These are phyloP conservation scores for Kalaharituber pfeilii DNA, from an alignment of 2,329 filamentous ascomycete species.

Conservation along the genomic window DNA sequence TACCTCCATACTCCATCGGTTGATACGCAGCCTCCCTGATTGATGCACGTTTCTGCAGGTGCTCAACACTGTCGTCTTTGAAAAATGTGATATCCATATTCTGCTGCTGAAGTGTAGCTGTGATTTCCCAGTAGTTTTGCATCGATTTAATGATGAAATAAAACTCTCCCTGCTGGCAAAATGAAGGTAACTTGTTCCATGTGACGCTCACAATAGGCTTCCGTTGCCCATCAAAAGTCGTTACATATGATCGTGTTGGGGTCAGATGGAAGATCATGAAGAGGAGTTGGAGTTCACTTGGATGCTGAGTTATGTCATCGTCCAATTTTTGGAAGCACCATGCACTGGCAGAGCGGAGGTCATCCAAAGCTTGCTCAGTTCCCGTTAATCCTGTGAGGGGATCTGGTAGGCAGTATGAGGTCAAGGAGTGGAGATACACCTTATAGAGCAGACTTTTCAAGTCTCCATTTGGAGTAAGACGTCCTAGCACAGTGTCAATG, in stretches of 20 bases:
- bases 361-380: slow-evolving; percentile 36
- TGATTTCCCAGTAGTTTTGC: background rate
- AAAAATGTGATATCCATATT: background rate
- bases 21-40: background rate
- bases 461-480: slow-evolving; percentile 35
- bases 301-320: slow-evolving; percentile 23
- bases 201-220: slow-evolving; percentile 25
- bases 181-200: slow-evolving; percentile 24
- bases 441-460: slow-evolving; percentile 37
- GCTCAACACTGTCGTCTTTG: no score
- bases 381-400: slow-evolving; percentile 35
- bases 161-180: slow-evolving; percentile 33
- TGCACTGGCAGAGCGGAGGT: slow-evolving; percentile 34
- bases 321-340: slow-evolving; percentile 32
- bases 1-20: background rate
- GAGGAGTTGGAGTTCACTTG: slow-evolving; percentile 23
- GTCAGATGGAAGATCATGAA: slow-evolving; percentile 28
- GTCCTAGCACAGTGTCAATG: slow-evolving; percentile 35
- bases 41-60: background rate
- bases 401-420: slow-evolving; percentile 37
- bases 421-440: slow-evolving; percentile 38
- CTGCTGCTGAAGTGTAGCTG: slow-evolving; percentile 22
- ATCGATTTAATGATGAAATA: slow-evolving; percentile 24
- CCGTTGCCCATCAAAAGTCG: slow-evolving; percentile 31
- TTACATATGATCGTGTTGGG: slow-evolving; percentile 33